Evolutionary conservation across 2,329 filamentous ascomycete genomes (phyloP).

Genomic region (Trichoderma hamatum): DNA sequence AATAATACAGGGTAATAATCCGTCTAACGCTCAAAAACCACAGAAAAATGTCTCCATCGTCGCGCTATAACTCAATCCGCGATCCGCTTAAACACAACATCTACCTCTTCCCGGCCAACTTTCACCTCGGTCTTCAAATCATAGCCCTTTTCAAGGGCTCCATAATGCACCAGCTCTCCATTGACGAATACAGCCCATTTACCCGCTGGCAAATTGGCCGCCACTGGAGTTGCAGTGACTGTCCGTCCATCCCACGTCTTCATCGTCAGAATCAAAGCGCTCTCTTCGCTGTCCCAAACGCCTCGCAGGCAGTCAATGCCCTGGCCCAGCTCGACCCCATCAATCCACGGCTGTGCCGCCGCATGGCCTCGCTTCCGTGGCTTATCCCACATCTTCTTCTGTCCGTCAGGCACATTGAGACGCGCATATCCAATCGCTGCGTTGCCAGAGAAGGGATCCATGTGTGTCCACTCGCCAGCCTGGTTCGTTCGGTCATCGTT

Average conservation of each 20-base stretch:
- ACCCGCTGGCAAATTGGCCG: slow-evolving; percentile 17
- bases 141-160: not conserved
- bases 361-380: slow-evolving; percentile 35
- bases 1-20: not conserved
- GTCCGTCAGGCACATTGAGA: slow-evolving; percentile 43
- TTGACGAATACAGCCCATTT: slow-evolving; percentile 19
- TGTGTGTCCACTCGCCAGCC: slow-evolving; percentile 33
- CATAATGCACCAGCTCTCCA: slow-evolving; percentile 1
- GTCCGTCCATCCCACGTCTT: slow-evolving; percentile 17
- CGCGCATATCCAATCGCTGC: slow-evolving; percentile 41
- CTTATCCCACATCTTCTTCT: slow-evolving; percentile 41
- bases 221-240: slow-evolving; percentile 6
- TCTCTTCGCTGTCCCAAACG: slow-evolving; percentile 17
- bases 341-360: slow-evolving; percentile 24
- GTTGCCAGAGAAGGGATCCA: slow-evolving; percentile 44
- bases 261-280: slow-evolving; percentile 19
- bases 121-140: not conserved
- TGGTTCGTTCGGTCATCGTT: slow-evolving; percentile 33
- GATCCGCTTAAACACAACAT: slow-evolving; percentile 11
- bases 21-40: too few relatives aligned
- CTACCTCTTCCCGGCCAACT: slow-evolving; percentile 15
- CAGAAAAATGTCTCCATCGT: not conserved
- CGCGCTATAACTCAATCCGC: not conserved
- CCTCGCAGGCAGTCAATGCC: slow-evolving; percentile 24
- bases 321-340: slow-evolving; percentile 5